Base-by-base conservation (phyloP, 1,284 basidiomycete genomes). In the Filobasidium uniguttulatum region DNA sequence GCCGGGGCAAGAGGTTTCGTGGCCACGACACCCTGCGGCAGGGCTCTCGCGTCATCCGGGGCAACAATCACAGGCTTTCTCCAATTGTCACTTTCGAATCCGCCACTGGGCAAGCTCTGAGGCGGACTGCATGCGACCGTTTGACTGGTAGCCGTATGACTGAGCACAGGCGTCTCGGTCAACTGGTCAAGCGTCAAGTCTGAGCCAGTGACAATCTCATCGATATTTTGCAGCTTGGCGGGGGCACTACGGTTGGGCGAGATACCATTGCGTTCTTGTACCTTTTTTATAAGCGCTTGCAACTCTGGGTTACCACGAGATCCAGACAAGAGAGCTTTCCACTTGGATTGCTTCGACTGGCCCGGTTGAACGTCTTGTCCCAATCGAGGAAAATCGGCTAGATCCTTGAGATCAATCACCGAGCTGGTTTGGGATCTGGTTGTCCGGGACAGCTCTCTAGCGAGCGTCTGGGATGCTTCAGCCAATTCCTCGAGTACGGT, bases 391-490 rank as follows among this genome's bases (percentile, higher is more conserved):
- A 70, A 70, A 38, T 68, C 64, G 48, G 62, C 60, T 19, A 57
- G 50, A n/a, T n/a, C n/a, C n/a, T n/a, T n/a, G n/a, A n/a, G n/a
- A 19, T 58, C 45, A 14, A 52, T 58, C 7, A 58, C 48, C 7
- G 36, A 40, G 46, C 63, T 61, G 37, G 62, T 56, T 20, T 54
- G 56, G 10, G 51, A 45, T 45, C 55, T 60, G 41, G 58, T 57
- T 3, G 56, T 45, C 47, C 66, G 66, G 30, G 63, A 65, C 26
- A 91, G 77, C 69, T 90, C 85, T 53, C 87, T 76, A 14, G 84
- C 88, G 26, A 91, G 75, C 7, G 78, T 75, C 63, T 91, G 85
- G 4, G 82, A 85, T 1, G 83, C 86, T 44, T 75, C 75, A 3
- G 85, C 86, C 29, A 90, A 76, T 7, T 80, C 81, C 10, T 77